These are phyloP conservation scores for Bryoglossum gracile DNA, from an alignment of 495 filamentous ascomycete species.

Conservation along the genomic window DNA sequence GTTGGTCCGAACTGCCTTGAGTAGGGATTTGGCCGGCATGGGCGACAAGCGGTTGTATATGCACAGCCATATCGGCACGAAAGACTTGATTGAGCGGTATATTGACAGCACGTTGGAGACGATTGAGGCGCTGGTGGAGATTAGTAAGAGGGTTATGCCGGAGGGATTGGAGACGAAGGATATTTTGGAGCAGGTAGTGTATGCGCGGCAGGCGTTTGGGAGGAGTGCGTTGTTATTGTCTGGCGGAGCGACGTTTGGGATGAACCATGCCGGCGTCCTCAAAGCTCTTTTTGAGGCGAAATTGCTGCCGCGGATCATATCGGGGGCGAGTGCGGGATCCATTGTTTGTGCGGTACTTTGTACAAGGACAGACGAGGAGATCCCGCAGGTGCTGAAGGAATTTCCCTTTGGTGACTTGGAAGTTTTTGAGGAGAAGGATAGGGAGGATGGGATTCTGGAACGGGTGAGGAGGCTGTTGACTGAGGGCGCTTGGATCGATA, in stretches of 20 bases:
- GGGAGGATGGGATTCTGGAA: conserved; percentile 58
- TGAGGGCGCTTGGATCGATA: conserved; percentile 76
- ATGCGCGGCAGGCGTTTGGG: conserved; percentile 79
- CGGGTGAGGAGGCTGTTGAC: conserved; percentile 73
- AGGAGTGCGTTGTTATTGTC: conserved; percentile 81
- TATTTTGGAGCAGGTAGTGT: conserved; percentile 67
- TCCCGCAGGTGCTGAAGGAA: conserved; percentile 59
- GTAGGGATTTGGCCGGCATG: conserved; percentile 79
- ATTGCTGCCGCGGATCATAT: conserved; percentile 84
- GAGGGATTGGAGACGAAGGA: conserved; percentile 53
- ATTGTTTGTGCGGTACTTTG: conserved; percentile 86
- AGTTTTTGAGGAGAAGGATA: conserved; percentile 71
- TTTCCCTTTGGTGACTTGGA: conserved; percentile 78
- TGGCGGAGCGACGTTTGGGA: conserved; percentile 88
- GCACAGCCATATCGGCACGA: conserved; percentile 81
- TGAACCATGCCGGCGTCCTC: conserved; percentile 94
- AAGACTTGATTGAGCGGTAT: conserved; percentile 77
- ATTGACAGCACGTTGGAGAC: conserved; percentile 70
- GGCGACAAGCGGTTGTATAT: conserved; percentile 75
- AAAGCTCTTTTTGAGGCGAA: conserved; percentile 71
- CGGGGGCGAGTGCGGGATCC: conserved; percentile 88
- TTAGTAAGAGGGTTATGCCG: conserved; percentile 42
- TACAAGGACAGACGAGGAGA: conserved; percentile 76
- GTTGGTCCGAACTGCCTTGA: conserved; percentile 71
- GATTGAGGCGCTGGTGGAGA: conserved; percentile 60